Evolutionary conservation across 73 alveolate genomes (phyloP), one percentile per base, ranked within the genome.

Genomic region (Symbiodinium natans): DNA sequence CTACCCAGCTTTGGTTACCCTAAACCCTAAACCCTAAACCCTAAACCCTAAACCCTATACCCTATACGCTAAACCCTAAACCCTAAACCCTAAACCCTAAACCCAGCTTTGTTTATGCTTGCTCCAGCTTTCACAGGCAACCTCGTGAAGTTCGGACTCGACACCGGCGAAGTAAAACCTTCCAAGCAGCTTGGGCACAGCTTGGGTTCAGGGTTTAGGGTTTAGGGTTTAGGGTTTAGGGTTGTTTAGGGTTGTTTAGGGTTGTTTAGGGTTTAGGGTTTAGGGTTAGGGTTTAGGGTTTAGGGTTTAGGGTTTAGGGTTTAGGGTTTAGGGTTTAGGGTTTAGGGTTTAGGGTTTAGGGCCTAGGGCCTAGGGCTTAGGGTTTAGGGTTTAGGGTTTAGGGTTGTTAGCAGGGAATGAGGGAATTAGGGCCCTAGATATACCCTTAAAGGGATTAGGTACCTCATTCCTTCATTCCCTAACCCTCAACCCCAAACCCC

Each of bases 141-240:
- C 48, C 83, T 90, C 52, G 87, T 90, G 87, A 90, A 90, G 84
- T 90, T 71, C 39, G 97, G 88, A 40, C 88, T 90, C 23, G 75
- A 85, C 52, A 63, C 36, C 34, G 97, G 97, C 27, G 97, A 90
- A n/a, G 80, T 73, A 40, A 90, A 90, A 52, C 80, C 97, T 2
- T 56, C 75, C 40, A 90, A 90, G 97, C 54, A 48, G 25, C 13
- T 41, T 42, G 31, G 43, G 40, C 43, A 3, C 43, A 63, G 34
- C 17, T 63, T 63, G 77, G 77, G 77, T 59, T 59, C 38, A 59
- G 77, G 38, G 8, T 46, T 46, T 9, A 13, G 59, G 59, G 59
- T 46, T 46, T 9, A 46, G 59, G 59, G 59, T 46, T 6, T 46
- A 46, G 13, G 59, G 59, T 46, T 46, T 46, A 46, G 6, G 13